Conservation (phyloP, 176 grass and related monocot genomes). For the Paspalum vaginatum region DNA sequence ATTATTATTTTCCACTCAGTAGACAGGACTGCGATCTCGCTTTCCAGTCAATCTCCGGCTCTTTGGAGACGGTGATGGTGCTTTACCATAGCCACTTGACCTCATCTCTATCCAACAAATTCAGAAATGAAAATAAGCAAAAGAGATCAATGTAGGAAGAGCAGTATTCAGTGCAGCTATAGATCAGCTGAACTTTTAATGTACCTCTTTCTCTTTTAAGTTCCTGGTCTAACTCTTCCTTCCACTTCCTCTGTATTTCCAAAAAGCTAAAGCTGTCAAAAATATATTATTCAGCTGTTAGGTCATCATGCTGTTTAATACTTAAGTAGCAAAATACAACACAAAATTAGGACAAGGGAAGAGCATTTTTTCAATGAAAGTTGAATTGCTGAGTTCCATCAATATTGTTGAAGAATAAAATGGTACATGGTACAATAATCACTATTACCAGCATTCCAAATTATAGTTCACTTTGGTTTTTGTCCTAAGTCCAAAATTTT, state of each 20-base stretch:
- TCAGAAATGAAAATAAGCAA: constrained; percentile 10
- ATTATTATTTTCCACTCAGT: constrained; percentile 40
- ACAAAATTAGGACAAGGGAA: neutral
- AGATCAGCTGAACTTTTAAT: neutral
- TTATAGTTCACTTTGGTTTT: no score
- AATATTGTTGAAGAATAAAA: neutral
- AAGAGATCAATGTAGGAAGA: neutral
- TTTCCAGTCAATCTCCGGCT: constrained; percentile 53
- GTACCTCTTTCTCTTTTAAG: constrained; percentile 87
- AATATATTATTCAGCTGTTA: constrained; percentile 22
- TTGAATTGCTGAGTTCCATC: neutral
- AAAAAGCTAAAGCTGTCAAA: constrained; percentile 55
- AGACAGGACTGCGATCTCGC: constrained; percentile 52
- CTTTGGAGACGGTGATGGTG: constrained; percentile 67
- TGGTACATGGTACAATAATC: neutral
- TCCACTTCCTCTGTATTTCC: constrained; percentile 70
- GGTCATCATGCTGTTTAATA: neutral
- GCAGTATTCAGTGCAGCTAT: neutral
- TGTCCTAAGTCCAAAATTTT: no score
- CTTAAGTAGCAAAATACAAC: neutral
- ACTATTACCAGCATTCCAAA: neutral
- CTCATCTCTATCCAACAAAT: constrained; percentile 60
- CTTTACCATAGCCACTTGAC: constrained; percentile 59
- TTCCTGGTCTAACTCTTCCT: constrained; percentile 85
- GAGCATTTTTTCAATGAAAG: constrained; percentile 15